Percentiles rank a stretch among this genome's conserved stretches.
Conservation (phyloP, 345 rosid species). For the Brassica incana region DNA sequence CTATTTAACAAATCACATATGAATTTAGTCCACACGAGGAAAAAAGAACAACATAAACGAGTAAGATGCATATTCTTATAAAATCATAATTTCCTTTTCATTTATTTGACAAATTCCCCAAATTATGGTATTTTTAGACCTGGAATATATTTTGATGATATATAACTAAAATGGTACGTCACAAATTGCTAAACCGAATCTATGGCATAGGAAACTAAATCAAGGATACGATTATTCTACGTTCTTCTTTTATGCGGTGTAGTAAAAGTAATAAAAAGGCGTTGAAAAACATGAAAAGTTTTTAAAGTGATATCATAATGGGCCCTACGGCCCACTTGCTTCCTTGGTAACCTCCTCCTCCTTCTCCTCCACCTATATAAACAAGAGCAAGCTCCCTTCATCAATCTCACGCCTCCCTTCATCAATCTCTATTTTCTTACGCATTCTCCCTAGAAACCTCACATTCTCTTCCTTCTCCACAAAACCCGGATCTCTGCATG, state of each 20-base stretch:
- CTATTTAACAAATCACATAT: neutral
- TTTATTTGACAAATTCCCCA: neutral
- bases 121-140: neutral
- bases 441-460: conserved; percentile 31
- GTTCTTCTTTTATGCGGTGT: neutral
- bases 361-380: conserved; percentile 55
- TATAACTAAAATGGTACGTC: neutral
- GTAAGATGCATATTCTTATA: neutral
- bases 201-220: neutral
- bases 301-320: neutral
- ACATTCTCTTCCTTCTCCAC: neutral
- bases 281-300: neutral
- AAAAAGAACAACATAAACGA: neutral
- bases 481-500: conserved; percentile 49
- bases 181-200: neutral
- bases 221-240: neutral
- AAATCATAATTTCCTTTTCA: neutral
- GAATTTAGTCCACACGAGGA: neutral
- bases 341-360: neutral
- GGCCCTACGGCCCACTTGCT: conserved; percentile 40
- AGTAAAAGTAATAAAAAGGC: neutral
- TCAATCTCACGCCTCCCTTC: conserved; percentile 61
- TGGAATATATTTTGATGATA: neutral
- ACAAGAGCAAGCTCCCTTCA: conserved; percentile 29
- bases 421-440: conserved; percentile 15